phyloP scores from a whole-genome alignment of 1,284 basidiomycete genomes.

The Marasmius sp. region DNA sequence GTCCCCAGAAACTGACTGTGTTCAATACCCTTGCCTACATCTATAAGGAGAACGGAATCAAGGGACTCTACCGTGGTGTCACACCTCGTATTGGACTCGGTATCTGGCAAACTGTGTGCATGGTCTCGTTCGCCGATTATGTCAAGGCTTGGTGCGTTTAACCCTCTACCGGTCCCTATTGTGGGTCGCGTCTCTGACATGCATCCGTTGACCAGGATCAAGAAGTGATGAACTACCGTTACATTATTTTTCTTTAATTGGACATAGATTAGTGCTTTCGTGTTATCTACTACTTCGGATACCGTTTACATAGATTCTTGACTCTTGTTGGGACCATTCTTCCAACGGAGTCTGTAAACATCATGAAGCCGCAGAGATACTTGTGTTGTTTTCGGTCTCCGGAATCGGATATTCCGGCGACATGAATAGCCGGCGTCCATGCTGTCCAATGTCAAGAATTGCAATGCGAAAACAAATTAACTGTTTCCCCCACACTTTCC shows the following conservation, averaged over 20 bases:
- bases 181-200: neutral
- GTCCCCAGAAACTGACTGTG: slow-evolving; percentile 90
- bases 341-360: no score
- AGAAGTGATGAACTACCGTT: neutral
- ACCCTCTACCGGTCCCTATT: neutral
- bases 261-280: neutral
- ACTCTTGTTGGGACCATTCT: neutral
- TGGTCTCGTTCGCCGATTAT: slow-evolving; percentile 97
- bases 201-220: neutral
- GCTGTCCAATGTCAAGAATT: no score
- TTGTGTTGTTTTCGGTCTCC: no score
- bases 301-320: neutral
- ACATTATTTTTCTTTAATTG: neutral
- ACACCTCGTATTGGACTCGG: slow-evolving; percentile 96
- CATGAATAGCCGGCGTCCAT: no score
- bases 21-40: slow-evolving; percentile 89
- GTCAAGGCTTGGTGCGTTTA: slow-evolving; percentile 75
- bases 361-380: no score
- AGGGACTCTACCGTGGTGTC: slow-evolving; percentile 96
- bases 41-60: slow-evolving; percentile 96
- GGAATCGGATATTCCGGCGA: no score
- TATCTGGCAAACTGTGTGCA: slow-evolving; percentile 96
- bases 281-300: neutral
- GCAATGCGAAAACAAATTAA: no score
- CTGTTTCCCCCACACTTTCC: neutral